Conservation (phyloP, 345 rosid species). For the Bruguiera sexangula region DNA sequence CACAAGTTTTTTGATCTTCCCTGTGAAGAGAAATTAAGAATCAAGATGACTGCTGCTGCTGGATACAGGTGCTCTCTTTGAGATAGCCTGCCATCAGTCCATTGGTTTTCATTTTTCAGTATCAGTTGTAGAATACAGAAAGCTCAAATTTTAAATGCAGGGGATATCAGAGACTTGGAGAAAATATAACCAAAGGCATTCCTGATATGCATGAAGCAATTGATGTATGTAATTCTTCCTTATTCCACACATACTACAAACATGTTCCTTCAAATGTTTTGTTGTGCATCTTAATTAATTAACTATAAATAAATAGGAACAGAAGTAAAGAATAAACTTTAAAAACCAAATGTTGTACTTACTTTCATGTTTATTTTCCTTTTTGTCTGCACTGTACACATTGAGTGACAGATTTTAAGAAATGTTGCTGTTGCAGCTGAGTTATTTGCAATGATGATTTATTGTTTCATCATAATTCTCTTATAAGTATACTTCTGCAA, state of each 20-base stretch:
- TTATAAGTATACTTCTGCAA: no score
- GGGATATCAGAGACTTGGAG: slow-evolving; percentile 79
- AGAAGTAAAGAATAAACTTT: neutral
- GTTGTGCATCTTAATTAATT: neutral
- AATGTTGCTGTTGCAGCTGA: neutral
- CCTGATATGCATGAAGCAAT: slow-evolving; percentile 85
- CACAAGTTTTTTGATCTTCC: slow-evolving; percentile 60
- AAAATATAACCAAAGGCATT: slow-evolving; percentile 76
- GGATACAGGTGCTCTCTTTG: slow-evolving; percentile 63
- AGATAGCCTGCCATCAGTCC: neutral
- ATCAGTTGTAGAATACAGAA: neutral
- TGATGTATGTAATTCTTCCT: slow-evolving; percentile 47
- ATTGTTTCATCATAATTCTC: no score
- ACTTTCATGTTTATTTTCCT: neutral
- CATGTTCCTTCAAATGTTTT: neutral
- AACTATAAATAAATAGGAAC: neutral
- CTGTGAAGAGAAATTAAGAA: slow-evolving; percentile 59
- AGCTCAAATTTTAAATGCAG: slow-evolving; percentile 41
- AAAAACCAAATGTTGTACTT: neutral
- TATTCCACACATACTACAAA: neutral
- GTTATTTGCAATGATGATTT: no score
- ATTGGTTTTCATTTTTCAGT: neutral
- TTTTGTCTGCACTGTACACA: neutral
- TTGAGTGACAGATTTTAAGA: neutral
- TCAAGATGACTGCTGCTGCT: slow-evolving; percentile 63